Evolutionary conservation across 306 rosid genomes (phyloP), one percentile per base, ranked within the genome.

Genomic region (Delonix regia): DNA sequence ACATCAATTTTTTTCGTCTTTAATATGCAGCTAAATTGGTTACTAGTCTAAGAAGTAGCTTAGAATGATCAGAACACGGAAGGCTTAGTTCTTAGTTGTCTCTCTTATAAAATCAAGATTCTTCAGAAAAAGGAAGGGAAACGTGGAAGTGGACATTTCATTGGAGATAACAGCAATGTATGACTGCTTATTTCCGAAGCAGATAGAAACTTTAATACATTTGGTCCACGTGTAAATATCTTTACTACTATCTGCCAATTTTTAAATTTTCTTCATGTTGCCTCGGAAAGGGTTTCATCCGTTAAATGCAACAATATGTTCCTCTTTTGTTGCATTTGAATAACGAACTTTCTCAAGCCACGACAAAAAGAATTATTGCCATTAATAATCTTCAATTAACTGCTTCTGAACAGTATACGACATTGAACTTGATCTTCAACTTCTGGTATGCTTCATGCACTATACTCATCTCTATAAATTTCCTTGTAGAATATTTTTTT

Each of bases 31-130:
- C 72, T 51, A 33, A 24, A 44, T 33, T 41, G 44, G 51, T 27
- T 5, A 18, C 3, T n/a, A 41, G 72, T 55, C 38, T 22, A 41
- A 51, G 73, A 51, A 51, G 7, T n/a, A 18, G 57, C 25, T 52
- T n/a, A 52, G 25, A n/a, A 19, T n/a, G 57, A 10, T 6, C 60
- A 21, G 16, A 57, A 53, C 24, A n/a, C n/a, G n/a, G n/a, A n/a
- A n/a, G n/a, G n/a, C n/a, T 22, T 77, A 48, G 13, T 42, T 82
- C 55, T 71, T 41, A 8, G 47, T 24, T 45, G 21, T 68, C 36
- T 36, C 25, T 18, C 16, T 4, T 25, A 36, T 42, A 25, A 74
- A 67, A 45, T 67, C 42, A 61, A 13, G 22, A 38, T 59, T 69
- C 39, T 38, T 45, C 33, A 18, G 27, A 68, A 74, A 49, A 59